phyloP scores from a whole-genome alignment of 192 early-diverging fungal species.

The Coemansia sp. region DNA sequence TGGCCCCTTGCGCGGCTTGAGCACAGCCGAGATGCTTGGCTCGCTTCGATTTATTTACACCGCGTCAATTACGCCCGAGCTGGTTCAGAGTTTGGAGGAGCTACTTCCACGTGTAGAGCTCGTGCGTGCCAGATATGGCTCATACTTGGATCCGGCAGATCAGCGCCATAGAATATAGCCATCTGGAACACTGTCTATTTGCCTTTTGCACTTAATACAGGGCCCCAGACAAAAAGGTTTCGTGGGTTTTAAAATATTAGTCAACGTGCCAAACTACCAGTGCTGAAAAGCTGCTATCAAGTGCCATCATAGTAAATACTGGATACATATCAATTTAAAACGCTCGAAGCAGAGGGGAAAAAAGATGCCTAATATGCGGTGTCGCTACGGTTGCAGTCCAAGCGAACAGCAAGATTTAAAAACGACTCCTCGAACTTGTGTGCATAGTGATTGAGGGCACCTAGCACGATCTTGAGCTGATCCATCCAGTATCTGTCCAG shows the following conservation, averaged over 20 bases:
- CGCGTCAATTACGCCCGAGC: constrained; percentile 17
- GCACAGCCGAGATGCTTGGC: constrained; percentile 15
- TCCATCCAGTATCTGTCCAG: constrained; percentile 59
- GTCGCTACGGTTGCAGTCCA: constrained; percentile 36
- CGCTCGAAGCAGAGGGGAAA: neutral
- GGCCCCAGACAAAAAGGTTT: too few relatives aligned
- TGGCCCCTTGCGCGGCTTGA: neutral
- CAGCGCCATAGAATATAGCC: neutral
- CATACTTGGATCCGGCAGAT: constrained; percentile 24
- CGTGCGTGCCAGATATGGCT: constrained; percentile 37
- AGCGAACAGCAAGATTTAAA: constrained; percentile 49
- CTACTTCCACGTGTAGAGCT: constrained; percentile 23
- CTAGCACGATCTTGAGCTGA: constrained; percentile 70
- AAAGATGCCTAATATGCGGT: neutral
- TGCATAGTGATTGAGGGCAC: constrained; percentile 77
- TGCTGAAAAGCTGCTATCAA: too few relatives aligned
- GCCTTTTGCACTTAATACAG: too few relatives aligned
- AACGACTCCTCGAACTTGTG: constrained; percentile 80
- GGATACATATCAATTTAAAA: neutral
- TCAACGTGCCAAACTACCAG: too few relatives aligned
- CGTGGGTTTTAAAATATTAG: too few relatives aligned
- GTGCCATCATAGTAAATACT: too few relatives aligned
- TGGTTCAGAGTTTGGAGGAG: constrained; percentile 5
- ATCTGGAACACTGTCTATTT: neutral
- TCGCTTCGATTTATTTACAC: constrained; percentile 31